Conservation (phyloP, 192 early-diverging fungal genomes). For the Backusella circina region DNA sequence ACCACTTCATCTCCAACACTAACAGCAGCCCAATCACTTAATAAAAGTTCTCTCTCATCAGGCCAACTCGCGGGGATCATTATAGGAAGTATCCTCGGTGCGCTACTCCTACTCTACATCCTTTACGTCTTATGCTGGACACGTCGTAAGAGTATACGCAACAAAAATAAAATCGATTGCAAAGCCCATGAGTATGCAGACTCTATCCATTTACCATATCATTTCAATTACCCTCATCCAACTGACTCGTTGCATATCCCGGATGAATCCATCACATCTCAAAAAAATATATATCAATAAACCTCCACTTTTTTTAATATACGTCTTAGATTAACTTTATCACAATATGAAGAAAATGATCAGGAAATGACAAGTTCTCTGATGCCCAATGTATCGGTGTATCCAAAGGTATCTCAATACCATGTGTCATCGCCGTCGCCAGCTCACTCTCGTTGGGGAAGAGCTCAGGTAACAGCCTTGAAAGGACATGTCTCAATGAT, state of each 20-base stretch:
- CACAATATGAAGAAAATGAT: slow-evolving; percentile 84
- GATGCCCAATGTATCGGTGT: slow-evolving; percentile 75
- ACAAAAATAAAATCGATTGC: background rate
- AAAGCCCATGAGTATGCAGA: background rate
- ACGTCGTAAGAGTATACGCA: background rate
- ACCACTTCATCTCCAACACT: background rate
- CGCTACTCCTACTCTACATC: background rate
- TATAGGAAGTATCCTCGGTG: background rate
- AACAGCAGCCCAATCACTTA: background rate
- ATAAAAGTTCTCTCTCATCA: background rate
- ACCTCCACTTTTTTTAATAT: background rate
- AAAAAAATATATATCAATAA: background rate
- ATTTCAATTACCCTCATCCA: background rate
- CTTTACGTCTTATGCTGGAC: background rate
- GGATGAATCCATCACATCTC: background rate
- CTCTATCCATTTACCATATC: background rate
- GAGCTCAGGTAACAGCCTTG: slow-evolving; percentile 43
- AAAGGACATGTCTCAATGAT: slow-evolving; percentile 44
- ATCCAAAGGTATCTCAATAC: slow-evolving; percentile 62
- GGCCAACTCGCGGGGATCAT: background rate
- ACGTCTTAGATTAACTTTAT: slow-evolving; percentile 19
- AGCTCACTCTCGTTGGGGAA: slow-evolving; percentile 12
- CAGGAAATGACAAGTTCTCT: slow-evolving; percentile 70
- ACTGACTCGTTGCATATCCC: background rate
- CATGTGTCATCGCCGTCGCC: slow-evolving; percentile 55